Evolutionary conservation across 768 basidiomycete genomes (phyloP), one percentile per base, ranked within the genome.

Genomic region (Leccinum olivaceopallidum): DNA sequence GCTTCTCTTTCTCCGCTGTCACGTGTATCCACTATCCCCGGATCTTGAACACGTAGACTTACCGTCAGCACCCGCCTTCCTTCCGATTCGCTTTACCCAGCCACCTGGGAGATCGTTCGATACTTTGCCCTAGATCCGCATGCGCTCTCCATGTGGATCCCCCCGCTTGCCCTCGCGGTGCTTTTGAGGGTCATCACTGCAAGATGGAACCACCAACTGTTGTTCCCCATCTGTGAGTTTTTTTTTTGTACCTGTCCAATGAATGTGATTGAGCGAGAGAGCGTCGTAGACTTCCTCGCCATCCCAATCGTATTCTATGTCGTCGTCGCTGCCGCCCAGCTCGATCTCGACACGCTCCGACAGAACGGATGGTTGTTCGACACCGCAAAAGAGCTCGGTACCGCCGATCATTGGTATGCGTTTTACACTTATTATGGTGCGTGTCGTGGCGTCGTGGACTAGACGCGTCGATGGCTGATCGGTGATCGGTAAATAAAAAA

Each of bases 261-360:
- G n/a, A 39, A 18, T 22, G 5, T 5, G 10, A 6, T 37, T 14
- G 22, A 61, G 2, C 6, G 5, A 30, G 49, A 0, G 49, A 0
- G 5, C 16, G 30, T 32, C 12, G 4, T 60, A 94, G 92, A 92
- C 77, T 94, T 94, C 71, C 73, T 92, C 53, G 68, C 82, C 47
- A 94, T 98, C 60, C 93, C 94, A 1, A 65, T 84, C 53, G 62
- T 93, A 6, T 98, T 99, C 76, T 98, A 98, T 72, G 68, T 90
- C 58, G 78, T 94, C 51, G 84, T 95, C 2, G 79, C 81, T 0
- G 83, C 85, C 16, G 85, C 83, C 1, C 77, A 81, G 18, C 73
- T 92, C 44, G 78, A 91, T 66, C 75, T 97, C 8, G 73, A 68
- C 2, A 70, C 73, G 13, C 76, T 99, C 16, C 80, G 95, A 18